A percentile compares a stretch with the other conserved stretches of the same genome.
These are phyloP conservation scores for Cryoendolithus antarcticus DNA, from an alignment of 2,329 filamentous ascomycete genomes.

Conservation along the genomic window DNA sequence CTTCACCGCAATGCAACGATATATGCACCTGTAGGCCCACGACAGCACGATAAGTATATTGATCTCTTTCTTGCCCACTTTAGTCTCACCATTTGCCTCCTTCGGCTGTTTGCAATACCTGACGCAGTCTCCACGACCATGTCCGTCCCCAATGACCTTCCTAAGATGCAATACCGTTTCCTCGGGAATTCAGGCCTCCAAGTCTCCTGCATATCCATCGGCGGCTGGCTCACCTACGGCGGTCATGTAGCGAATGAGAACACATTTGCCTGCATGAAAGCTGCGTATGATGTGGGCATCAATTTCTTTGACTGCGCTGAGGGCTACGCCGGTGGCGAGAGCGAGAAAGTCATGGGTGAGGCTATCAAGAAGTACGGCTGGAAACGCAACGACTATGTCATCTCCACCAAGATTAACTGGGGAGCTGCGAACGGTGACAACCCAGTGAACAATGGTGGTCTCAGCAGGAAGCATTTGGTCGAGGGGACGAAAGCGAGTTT, in stretches of 20 bases:
- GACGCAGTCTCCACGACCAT: too few species aligned
- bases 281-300: conserved; percentile 45
- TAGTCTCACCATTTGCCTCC: too few species aligned
- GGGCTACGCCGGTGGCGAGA: conserved; percentile 40
- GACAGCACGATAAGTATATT: too few species aligned
- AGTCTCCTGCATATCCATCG: too few species aligned
- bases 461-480: conserved; percentile 57
- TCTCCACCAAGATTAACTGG: conserved; percentile 55
- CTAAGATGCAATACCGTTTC: too few species aligned
- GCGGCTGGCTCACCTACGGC: not conserved
- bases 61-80: too few species aligned
- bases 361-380: conserved; percentile 46
- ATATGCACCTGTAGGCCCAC: too few species aligned
- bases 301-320: conserved; percentile 52
- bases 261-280: conserved; percentile 42
- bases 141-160: too few species aligned
- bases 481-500: conserved; percentile 52
- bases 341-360: conserved; percentile 43
- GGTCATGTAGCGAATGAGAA: conserved; percentile 29
- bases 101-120: too few species aligned
- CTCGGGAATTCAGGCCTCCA: too few species aligned
- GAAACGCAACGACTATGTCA: conserved; percentile 45
- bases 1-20: too few species aligned
- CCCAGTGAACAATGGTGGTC: conserved; percentile 53
- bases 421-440: conserved; percentile 48